Conservation (phyloP, 768 basidiomycete species). For the Boletus tomentosulus region DNA sequence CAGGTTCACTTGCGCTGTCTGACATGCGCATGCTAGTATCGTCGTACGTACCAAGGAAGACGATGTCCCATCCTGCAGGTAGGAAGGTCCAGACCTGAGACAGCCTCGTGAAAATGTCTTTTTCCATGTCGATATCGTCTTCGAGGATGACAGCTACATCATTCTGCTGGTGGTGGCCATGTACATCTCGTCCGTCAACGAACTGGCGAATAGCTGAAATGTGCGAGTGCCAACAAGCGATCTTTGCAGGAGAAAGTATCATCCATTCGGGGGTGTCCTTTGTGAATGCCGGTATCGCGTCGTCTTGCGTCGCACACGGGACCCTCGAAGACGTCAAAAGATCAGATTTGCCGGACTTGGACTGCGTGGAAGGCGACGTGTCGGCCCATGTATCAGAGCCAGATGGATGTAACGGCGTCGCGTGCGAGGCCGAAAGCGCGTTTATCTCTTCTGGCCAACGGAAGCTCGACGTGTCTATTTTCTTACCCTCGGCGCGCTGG, state of each 20-base stretch:
- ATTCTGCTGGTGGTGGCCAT: constrained; percentile 10
- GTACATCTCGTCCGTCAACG: constrained; percentile 26
- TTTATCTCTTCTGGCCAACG: constrained; percentile 40
- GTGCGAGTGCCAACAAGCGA: constrained; percentile 76
- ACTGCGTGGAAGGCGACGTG: not conserved
- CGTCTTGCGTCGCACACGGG: constrained; percentile 43
- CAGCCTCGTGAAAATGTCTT: constrained; percentile 45
- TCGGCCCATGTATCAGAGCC: constrained; percentile 25
- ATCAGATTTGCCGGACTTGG: not conserved
- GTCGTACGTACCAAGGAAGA: constrained; percentile 55
- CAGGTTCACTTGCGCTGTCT: not conserved
- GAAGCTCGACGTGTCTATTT: constrained; percentile 14
- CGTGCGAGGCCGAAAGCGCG: constrained; percentile 14
- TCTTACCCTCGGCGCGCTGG: not conserved
- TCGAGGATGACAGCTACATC: constrained; percentile 59
- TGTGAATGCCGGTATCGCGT: constrained; percentile 33
- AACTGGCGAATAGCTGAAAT: constrained; percentile 46
- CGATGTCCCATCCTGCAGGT: constrained; percentile 66
- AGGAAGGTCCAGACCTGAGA: constrained; percentile 45
- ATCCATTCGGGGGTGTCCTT: constrained; percentile 41
- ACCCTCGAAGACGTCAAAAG: constrained; percentile 18
- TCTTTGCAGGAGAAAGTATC: constrained; percentile 52
- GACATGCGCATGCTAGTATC: not conserved
- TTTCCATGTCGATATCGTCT: constrained; percentile 79
- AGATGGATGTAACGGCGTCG: constrained; percentile 2